Base-by-base conservation (phyloP, 2,329 filamentous ascomycete genomes). In the Dactylella cylindrospora region DNA sequence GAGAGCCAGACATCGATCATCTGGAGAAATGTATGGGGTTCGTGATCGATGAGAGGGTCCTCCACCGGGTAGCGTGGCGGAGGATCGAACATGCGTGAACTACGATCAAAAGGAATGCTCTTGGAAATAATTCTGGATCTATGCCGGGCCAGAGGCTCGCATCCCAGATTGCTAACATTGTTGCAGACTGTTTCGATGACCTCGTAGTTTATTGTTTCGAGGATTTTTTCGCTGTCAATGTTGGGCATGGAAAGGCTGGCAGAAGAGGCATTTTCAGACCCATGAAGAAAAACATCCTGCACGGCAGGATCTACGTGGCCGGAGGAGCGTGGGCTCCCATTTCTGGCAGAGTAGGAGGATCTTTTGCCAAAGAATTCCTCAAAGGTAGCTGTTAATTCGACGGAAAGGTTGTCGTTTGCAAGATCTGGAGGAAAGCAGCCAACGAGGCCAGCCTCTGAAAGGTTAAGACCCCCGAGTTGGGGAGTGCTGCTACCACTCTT, bases 1-100 rank as follows among this genome's bases (percentile, higher is more conserved):
- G 65, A 66, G 32, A 66, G 49, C 65, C 65, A 66, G 29, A 59
- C 47, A 47, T 65, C 65, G 43, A 65, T 65, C 46, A 66, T 59
- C 60, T 66, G 60, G 26, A 65, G 38, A 5, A 54, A 55, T 15
- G 52, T 53, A 20, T 65, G 52, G 44, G 36, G 41, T 33, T 65
- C 54, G 31, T 49, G 40, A 9, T 54, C 33, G 22, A 40, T 20
- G 15, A 57, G 45, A 23, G 59, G 59, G 15, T 62, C 57, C 12
- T 62, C 57, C 26, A 62, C 59, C 19, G 59, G 52, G 22, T 51
- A 28, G 9, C 52, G 38, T 41, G 59, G 46, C 25, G 46, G 47
- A 15, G 52, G 59, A 33, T 64, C 59, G 32, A 64, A 64, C 59
- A 64, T 64, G 23, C 45, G 33, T 1, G 51, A 43, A 15, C 29